Conservation (phyloP, 805 yeast species). For the Starmerella scarabaei region DNA sequence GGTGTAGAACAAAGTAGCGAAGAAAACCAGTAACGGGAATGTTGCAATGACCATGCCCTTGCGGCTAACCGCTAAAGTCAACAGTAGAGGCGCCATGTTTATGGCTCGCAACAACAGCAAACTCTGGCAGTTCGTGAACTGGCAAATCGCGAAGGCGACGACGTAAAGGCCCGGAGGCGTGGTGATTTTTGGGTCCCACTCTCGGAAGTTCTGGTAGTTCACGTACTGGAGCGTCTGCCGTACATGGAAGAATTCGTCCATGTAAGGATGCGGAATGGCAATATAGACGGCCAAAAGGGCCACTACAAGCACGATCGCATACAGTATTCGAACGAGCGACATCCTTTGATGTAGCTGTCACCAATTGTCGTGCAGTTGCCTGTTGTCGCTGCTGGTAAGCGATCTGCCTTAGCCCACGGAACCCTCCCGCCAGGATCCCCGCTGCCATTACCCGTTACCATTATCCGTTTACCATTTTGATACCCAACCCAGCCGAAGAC, state of each 20-base stretch:
- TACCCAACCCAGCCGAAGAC: too few relatives aligned
- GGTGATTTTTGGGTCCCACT: slow-evolving; percentile 83
- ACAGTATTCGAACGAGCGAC: too few relatives aligned
- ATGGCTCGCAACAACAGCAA: slow-evolving; percentile 37
- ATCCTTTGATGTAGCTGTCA: too few relatives aligned
- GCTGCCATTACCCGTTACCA: too few relatives aligned
- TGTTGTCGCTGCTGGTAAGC: too few relatives aligned
- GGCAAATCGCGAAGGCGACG: slow-evolving; percentile 19
- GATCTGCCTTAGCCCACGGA: too few relatives aligned
- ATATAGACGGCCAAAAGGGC: slow-evolving; percentile 8
- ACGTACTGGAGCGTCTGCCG: slow-evolving; percentile 64
- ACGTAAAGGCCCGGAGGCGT: slow-evolving; percentile 90
- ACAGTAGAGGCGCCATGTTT: slow-evolving; percentile 36
- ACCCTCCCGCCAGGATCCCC: too few relatives aligned
- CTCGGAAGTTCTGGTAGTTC: slow-evolving; percentile 38
- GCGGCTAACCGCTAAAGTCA: slow-evolving; percentile 1
- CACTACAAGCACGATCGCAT: background rate
- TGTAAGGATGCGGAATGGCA: slow-evolving; percentile 22
- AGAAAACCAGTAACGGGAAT: slow-evolving; percentile 62
- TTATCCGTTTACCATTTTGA: too few relatives aligned
- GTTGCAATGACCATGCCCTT: slow-evolving; percentile 31
- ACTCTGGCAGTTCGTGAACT: slow-evolving; percentile 10
- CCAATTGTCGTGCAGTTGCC: too few relatives aligned
- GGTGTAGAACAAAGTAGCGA: slow-evolving; percentile 71
- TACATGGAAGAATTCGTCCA: slow-evolving; percentile 76